Base-by-base conservation (phyloP, 768 basidiomycete genomes). In the Boletus insuetus region DNA sequence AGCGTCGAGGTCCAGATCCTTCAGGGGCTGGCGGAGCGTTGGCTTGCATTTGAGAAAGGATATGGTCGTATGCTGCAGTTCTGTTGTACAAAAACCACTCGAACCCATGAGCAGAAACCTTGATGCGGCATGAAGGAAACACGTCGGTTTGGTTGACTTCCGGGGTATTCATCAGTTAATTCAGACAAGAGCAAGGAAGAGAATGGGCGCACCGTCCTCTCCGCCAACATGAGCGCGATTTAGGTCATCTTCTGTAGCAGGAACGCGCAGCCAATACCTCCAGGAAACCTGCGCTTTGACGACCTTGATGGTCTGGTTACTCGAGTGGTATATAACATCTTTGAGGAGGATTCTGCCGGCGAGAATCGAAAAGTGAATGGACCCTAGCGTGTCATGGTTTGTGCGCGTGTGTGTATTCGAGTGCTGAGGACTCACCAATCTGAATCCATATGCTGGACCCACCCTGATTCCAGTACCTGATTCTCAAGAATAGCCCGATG, bases 81-180 rank as follows among this genome's bases (percentile, higher is more conserved):
- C 85, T 79, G 72, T 98, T 98, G 72, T 91, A 97, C 40, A 98
- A 63, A 69, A 92, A 92, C 87, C 91, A 94, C 69, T 98, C 94
- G 42, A 94, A 77, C 17, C 96, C 96, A 61, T 95, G 84, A 4
- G 91, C 63, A 8, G 85, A 85, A 29, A 94, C 66, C 51, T 90
- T 86, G 31, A 98, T 82, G 38, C 96, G 86, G 64, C 93, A 96
- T 14, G 87, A 82, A 54, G 82, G 77, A 22, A 79, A 65, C 14
- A 67, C 63, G 14, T 67, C 55, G 1, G 68, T 63, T 43, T 67
- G 66, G 60, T 77, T 74, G 40, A 69, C 77, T 79, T 54, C 16
- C 46, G 58, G 22, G 46, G 20, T 17, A 32, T 9, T 29, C 59
- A 29, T 70, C 38, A 60, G 50, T 20, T 20, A 31, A 32, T 37